phyloP scores from a whole-genome alignment of 495 filamentous ascomycete genomes.

The Annulohypoxylon nitens region DNA sequence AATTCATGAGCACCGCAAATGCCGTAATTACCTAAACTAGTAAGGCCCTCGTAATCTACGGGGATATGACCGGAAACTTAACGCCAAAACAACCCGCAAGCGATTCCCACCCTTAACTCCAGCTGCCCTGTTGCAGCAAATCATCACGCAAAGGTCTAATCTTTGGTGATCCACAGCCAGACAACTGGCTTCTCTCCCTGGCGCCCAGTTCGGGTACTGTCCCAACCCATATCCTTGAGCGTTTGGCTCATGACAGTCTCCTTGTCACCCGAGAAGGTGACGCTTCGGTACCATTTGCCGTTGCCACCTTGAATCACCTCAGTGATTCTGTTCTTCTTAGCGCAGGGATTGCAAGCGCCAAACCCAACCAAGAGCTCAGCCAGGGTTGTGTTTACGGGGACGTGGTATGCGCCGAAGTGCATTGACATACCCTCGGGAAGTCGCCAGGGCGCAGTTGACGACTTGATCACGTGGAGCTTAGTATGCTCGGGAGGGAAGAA shows the following conservation, averaged over 20 bases:
- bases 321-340: slow-evolving; percentile 57
- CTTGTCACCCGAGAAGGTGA: slow-evolving; percentile 50
- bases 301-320: slow-evolving; percentile 57
- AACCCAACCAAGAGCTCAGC: slow-evolving; percentile 61
- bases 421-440: slow-evolving; percentile 44
- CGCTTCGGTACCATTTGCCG: slow-evolving; percentile 56
- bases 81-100: not conserved
- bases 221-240: slow-evolving; percentile 56
- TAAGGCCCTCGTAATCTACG: not conserved
- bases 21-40: not conserved
- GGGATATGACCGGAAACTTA: not conserved
- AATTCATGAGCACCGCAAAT: not conserved
- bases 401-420: slow-evolving; percentile 54
- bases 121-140: not conserved
- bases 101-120: not conserved
- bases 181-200: slow-evolving; percentile 55
- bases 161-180: slow-evolving; percentile 58
- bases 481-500: slow-evolving; percentile 63
- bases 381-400: slow-evolving; percentile 58
- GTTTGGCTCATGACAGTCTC: slow-evolving; percentile 45
- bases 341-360: slow-evolving; percentile 58
- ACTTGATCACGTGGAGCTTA: slow-evolving; percentile 63
- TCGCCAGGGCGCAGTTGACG: slow-evolving; percentile 59
- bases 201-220: slow-evolving; percentile 50
- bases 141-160: slow-evolving; percentile 32